A percentile compares a stretch with the other conserved stretches of the same genome.
Conservation (phyloP, 1,284 basidiomycete genomes). For the Trichosporon inkin region DNA sequence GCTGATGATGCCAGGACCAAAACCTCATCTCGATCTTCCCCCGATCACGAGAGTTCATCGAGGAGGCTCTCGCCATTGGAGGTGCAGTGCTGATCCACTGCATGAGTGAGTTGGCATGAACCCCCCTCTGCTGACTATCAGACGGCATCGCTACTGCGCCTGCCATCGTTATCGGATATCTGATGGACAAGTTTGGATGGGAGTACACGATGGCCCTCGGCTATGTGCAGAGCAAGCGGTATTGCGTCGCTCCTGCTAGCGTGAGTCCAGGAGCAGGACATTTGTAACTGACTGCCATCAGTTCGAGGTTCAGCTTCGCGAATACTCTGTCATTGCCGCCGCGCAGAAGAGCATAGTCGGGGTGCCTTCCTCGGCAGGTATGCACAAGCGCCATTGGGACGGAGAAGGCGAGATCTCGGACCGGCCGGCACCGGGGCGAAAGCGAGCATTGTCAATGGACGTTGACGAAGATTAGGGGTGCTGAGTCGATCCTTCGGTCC, state of each 20-base stretch:
- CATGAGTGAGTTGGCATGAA: conserved; percentile 60
- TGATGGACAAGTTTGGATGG: conserved; percentile 75
- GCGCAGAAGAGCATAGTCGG: conserved; percentile 35
- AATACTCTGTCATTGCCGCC: conserved; percentile 76
- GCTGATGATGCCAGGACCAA: conserved; percentile 57
- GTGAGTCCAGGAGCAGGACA: conserved; percentile 30
- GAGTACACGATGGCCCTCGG: conserved; percentile 74
- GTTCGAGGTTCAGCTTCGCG: conserved; percentile 82
- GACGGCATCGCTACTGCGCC: conserved; percentile 83
- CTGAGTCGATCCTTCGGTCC: not conserved
- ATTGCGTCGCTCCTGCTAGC: conserved; percentile 82
- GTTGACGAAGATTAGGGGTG: not conserved
- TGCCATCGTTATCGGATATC: conserved; percentile 84
- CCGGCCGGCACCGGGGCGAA: not conserved
- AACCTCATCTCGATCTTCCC: conserved; percentile 67
- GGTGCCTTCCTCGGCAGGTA: conserved; percentile 6
- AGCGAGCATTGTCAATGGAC: conserved; percentile 5
- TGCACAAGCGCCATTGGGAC: conserved; percentile 25
- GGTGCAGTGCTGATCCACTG: conserved; percentile 85
- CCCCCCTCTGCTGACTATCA: conserved; percentile 40
- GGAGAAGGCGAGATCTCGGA: conserved; percentile 14
- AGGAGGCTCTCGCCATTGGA: conserved; percentile 61
- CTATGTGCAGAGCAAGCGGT: conserved; percentile 79
- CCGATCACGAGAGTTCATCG: conserved; percentile 75
- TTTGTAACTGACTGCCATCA: conserved; percentile 46